phyloP scores from a whole-genome alignment of 208 protist genomes.

The Acanthamoeba sp. region DNA sequence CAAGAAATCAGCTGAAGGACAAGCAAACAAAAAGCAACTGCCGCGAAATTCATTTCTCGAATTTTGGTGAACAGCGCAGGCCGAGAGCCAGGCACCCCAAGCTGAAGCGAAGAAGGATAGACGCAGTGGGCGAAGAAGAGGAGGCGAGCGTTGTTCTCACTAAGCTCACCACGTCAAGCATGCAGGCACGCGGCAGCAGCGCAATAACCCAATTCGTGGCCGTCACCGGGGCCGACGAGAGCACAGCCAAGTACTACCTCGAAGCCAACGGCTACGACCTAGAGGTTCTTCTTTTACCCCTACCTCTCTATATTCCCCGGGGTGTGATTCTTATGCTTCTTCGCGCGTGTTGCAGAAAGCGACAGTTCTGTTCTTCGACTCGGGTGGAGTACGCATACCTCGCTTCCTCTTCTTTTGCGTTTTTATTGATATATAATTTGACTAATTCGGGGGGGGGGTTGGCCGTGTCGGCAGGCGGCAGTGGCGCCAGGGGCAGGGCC shows the following conservation, averaged over 20 bases:
- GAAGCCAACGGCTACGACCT: constrained; percentile 32
- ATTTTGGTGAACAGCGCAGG: too few relatives aligned
- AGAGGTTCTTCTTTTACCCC: background rate
- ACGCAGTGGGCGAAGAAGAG: background rate
- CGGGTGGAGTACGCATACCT: constrained; percentile 1
- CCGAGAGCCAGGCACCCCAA: background rate
- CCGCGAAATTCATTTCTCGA: too few relatives aligned
- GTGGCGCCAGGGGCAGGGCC: background rate
- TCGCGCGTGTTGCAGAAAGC: background rate
- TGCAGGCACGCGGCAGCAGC: background rate
- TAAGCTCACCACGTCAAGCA: background rate
- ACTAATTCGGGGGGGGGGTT: background rate
- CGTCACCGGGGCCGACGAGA: constrained; percentile 33
- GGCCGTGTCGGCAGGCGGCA: background rate
- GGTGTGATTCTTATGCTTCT: background rate
- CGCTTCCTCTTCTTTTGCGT: background rate
- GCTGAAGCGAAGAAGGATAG: background rate
- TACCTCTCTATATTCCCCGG: background rate
- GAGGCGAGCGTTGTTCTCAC: background rate
- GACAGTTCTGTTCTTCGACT: constrained; percentile 45
- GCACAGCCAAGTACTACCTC: constrained; percentile 44
- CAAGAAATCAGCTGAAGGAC: too few relatives aligned
- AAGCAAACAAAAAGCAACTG: too few relatives aligned
- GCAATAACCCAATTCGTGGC: background rate
- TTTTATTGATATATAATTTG: background rate